Evolutionary conservation across 306 rosid genomes (phyloP).

Genomic region (Cucurbita pepo): DNA sequence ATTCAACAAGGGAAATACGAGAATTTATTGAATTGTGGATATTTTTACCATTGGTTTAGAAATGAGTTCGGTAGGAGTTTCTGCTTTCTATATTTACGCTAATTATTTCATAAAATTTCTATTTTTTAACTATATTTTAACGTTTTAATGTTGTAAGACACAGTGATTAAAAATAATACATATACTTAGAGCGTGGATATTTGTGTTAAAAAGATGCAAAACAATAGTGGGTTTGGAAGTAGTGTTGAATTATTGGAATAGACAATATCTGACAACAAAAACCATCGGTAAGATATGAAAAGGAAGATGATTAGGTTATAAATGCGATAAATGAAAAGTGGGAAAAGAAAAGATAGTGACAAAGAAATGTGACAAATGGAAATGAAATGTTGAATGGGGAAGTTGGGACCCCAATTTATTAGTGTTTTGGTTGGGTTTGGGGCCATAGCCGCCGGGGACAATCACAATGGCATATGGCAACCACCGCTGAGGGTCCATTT

Average conservation of each 20-base stretch:
- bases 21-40: background rate
- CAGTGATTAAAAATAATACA: too few relatives aligned
- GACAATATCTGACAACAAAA: background rate
- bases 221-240: too few relatives aligned
- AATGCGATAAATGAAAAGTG: background rate
- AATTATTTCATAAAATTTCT: too few relatives aligned
- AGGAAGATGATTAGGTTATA: background rate
- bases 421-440: background rate
- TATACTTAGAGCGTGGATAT: too few relatives aligned
- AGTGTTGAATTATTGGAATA: background rate
- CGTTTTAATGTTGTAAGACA: too few relatives aligned
- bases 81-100: too few relatives aligned
- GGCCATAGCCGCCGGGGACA: background rate
- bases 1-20: background rate
- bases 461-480: constrained; percentile 1
- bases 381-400: background rate
- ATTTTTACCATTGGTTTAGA: too few relatives aligned
- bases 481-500: constrained; percentile 3
- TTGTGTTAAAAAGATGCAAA: too few relatives aligned
- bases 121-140: too few relatives aligned
- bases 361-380: constrained; percentile 7
- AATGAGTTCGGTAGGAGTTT: background rate
- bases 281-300: background rate
- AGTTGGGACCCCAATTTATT: constrained; percentile 1
- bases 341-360: background rate